Evolutionary conservation across 192 early-diverging fungal genomes (phyloP).

Genomic region (Coemansia sp.): DNA sequence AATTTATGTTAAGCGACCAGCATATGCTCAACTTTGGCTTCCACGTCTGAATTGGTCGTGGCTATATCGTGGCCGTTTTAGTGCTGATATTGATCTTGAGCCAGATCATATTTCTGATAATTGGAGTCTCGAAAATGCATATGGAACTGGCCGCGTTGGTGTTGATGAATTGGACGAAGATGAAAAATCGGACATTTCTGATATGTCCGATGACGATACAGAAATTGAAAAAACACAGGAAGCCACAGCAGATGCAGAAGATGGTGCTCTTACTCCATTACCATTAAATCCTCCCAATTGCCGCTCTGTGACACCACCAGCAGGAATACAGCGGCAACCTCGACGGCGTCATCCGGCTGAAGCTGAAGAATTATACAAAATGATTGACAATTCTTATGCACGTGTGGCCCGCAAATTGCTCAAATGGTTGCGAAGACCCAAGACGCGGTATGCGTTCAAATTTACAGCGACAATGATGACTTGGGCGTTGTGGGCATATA

Average conservation of each 20-base stretch:
- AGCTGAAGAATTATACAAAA: slow-evolving; percentile 13
- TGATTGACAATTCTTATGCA: slow-evolving; percentile 18
- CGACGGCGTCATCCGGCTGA: slow-evolving; percentile 7
- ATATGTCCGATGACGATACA: neutral
- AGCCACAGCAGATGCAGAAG: neutral
- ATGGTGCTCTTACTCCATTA: neutral
- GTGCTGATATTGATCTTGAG: slow-evolving; percentile 29
- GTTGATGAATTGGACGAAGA: slow-evolving; percentile 6
- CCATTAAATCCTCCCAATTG: neutral
- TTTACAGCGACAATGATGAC: slow-evolving; percentile 43
- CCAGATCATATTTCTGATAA: slow-evolving; percentile 13
- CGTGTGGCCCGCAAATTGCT: slow-evolving; percentile 11
- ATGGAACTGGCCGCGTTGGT: slow-evolving; percentile 1
- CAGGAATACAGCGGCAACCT: neutral
- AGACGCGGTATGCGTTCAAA: slow-evolving; percentile 46
- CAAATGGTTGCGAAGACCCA: slow-evolving; percentile 26
- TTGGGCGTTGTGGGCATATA: slow-evolving; percentile 45
- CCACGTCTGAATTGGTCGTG: slow-evolving; percentile 36
- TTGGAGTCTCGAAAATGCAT: slow-evolving; percentile 34
- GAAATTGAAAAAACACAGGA: neutral
- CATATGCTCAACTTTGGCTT: slow-evolving; percentile 34
- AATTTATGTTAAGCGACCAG: slow-evolving; percentile 18
- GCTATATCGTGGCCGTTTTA: slow-evolving; percentile 21
- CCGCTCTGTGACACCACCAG: neutral
- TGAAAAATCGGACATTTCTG: slow-evolving; percentile 1